Evolutionary conservation across 1,284 basidiomycete genomes (phyloP), one percentile per base, ranked within the genome.

Genomic region (Trichosporon sp.): DNA sequence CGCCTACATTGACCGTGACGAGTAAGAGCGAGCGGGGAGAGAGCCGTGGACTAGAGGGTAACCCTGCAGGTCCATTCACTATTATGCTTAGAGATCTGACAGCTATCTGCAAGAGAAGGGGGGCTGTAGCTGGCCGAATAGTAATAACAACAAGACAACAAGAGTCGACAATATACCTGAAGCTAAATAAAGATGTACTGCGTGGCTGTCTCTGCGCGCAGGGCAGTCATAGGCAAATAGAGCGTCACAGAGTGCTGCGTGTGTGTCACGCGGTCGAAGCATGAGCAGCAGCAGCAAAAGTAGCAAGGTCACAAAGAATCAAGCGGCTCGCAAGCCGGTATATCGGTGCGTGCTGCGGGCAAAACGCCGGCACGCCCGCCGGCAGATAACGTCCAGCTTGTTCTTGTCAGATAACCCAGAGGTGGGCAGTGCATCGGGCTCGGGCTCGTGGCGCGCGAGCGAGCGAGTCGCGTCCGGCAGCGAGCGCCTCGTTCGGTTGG

Each of bases 1-100:
- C 83, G 70, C 72, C 44, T 68, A 51, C 68, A 73, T 73, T 32
- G 71, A 72, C 67, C 71, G 71, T 65, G 58, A 62, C 66, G 70
- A 72, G 51, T 72, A 70, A 64, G 62, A 60, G 53, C 25, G 51
- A 31, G 56, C 29, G 56, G n/a, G 18, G 29, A 29, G 27, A n/a
- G 18, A 60, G 18, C 18, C 27, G 27, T 27, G 51, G 12, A 31
- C 56, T 18, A 32, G 13, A n/a, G 18, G 27, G 56, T 60, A 31
- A 60, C 56, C 56, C 18, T 60, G 27, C 27, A 31, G 56, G 56
- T 60, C 56, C 29, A 31, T 31, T n/a, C 56, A n/a, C 25, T 31
- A 60, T 60, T 31, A 31, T 31, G 56, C 27, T 31, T 60, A 60
- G 56, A 60, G 56, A 60, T 60, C 29, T 31, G 23, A 60, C 27